Percentiles rank a stretch among this genome's conserved stretches.
Evolutionary conservation across 169 alveolate genomes (phyloP).

Genomic region (Babesia divergens): DNA sequence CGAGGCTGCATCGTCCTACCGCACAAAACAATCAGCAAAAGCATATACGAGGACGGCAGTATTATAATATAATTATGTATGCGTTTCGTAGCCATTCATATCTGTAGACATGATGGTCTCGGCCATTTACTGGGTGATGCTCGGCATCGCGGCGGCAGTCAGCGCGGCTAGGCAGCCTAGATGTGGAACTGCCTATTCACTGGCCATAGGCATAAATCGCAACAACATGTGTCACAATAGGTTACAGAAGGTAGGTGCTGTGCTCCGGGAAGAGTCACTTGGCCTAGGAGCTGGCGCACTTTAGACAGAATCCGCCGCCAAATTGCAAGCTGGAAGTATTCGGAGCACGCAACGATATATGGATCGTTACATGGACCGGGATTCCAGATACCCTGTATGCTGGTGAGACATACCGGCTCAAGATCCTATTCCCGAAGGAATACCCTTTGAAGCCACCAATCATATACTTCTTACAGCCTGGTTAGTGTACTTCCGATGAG

Average conservation of each 20-base stretch:
- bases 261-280: background rate
- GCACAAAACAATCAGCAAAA: conserved; percentile 46
- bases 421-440: conserved; percentile 77
- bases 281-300: conserved; percentile 62
- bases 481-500: no score
- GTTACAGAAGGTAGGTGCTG: conserved; percentile 30
- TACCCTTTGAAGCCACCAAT: conserved; percentile 84
- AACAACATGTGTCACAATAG: conserved; percentile 23
- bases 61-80: conserved; percentile 20
- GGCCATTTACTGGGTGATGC: background rate
- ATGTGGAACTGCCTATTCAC: background rate
- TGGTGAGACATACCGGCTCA: conserved; percentile 74
- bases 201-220: conserved; percentile 62
- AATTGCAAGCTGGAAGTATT: conserved; percentile 75
- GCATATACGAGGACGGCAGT: conserved; percentile 49
- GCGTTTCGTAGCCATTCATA: background rate
- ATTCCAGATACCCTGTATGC: conserved; percentile 75
- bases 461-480: conserved; percentile 75
- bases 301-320: conserved; percentile 74
- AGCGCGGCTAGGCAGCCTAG: background rate
- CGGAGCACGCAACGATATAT: conserved; percentile 72
- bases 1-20: conserved; percentile 61
- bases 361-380: conserved; percentile 78
- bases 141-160: background rate
- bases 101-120: background rate